Percentiles rank a stretch among this genome's conserved stretches.
Conservation (phyloP, 2,329 filamentous ascomycete genomes). For the Fusarium praegraminearum region DNA sequence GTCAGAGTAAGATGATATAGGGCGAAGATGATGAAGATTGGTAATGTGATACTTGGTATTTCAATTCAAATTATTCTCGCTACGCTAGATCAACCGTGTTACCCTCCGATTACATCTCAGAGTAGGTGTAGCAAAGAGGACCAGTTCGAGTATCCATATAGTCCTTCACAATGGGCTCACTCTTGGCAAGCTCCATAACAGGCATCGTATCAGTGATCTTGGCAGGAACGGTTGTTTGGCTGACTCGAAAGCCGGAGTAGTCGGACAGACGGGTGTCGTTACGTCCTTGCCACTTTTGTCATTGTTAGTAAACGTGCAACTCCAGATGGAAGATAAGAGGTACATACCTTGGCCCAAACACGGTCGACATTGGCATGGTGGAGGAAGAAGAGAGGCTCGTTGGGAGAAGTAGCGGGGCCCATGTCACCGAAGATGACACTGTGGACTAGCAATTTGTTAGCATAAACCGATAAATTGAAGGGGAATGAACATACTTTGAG, state of each 20-base stretch:
- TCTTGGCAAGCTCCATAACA: background rate
- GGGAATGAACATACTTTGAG: constrained; percentile 3
- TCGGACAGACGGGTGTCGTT: constrained; percentile 16
- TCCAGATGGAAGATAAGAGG: rapidly evolving
- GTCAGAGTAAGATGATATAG: no score
- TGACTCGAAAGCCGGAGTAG: constrained; percentile 2
- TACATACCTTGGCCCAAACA: constrained; percentile 22
- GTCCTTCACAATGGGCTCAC: constrained; percentile 15
- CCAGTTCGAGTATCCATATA: constrained; percentile 24
- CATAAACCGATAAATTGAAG: rapidly evolving
- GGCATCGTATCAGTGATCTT: constrained; percentile 4
- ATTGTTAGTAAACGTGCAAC: background rate
- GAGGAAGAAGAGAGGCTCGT: constrained; percentile 48
- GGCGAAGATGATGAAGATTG: background rate
- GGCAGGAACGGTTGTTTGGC: background rate
- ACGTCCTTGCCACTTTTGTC: constrained; percentile 15
- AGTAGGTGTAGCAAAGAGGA: constrained; percentile 31
- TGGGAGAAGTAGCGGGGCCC: constrained; percentile 46
- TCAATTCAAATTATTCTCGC: background rate
- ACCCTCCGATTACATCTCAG: background rate
- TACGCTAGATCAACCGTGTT: rapidly evolving
- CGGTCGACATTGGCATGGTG: constrained; percentile 48
- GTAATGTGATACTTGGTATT: background rate
- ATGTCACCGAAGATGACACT: constrained; percentile 44
- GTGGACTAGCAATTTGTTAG: constrained; percentile 8